Evolutionary conservation across 495 filamentous ascomycete species (phyloP), one percentile per base, ranked within the genome.

Genomic region (Talaromyces thailandensis): DNA sequence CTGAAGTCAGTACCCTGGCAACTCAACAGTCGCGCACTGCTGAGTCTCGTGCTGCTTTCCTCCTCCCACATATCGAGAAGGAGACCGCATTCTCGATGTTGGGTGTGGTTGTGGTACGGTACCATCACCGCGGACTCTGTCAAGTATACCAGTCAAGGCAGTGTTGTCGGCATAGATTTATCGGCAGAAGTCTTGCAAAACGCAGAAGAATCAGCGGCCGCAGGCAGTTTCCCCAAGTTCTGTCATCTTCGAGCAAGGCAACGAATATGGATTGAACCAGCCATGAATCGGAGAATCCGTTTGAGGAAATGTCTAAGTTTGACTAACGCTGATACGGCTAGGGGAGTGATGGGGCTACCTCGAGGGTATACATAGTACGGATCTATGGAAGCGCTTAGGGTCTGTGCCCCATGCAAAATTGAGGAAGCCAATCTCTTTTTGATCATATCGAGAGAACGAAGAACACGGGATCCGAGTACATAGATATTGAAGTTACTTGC

Each of bases 121-220:
- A 64, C 32, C 11, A 64, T 64, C 57, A 61, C 56, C 8, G 52
- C 43, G 6, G 45, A 32, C 11, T 37, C 56, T 18, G 59, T 29
- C 32, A 57, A 55, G 12, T 57, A 62, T 37, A 37, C 28, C 18
- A 56, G 29, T 23, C 70, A 76, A 11, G 55, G 75, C 40, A 79
- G 78, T 32, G 60, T 62, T 26, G 72, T 78, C 1, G 75, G 75
- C 31, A 40, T 77, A 16, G 76, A 77, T 48, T 26, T 51, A 1
- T 60, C 62, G 8, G 32, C 61, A 40, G 62, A 62, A 16, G 71
- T 74, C 1, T 58, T 79, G 53, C 65, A 71, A 28, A 63, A 69
- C 31, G 76, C 75, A 29, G 69, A 66, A 29, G 65, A 63, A 31
- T 48, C 66, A 48, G 72, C 70, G 16, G 60, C 60, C 6, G 45